phyloP scores from a whole-genome alignment of 2,329 filamentous ascomycete genomes.

The Penicillium sp. region DNA sequence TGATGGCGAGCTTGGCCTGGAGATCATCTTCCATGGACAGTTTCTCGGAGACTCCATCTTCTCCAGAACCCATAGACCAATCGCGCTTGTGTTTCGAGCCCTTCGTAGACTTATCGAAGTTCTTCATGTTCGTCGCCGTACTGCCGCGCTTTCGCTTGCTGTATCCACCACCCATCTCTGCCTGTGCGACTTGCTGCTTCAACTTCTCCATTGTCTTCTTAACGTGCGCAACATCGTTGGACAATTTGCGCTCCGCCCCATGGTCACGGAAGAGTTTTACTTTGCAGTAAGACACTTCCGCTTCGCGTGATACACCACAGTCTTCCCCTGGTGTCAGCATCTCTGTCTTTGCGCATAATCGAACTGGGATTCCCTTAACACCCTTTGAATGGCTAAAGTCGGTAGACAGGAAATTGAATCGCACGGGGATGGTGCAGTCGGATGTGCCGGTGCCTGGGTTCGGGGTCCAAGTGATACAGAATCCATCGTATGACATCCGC shows the following conservation, averaged over 20 bases:
- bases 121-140: conserved; percentile 53
- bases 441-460: conserved; percentile 64
- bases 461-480: conserved; percentile 86
- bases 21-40: conserved; percentile 49
- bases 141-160: conserved; percentile 64
- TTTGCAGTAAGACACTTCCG: conserved; percentile 91
- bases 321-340: conserved; percentile 60
- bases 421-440: conserved; percentile 85
- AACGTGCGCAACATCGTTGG: conserved; percentile 91
- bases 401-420: conserved; percentile 98
- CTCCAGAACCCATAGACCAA: conserved; percentile 85
- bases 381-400: conserved; percentile 99
- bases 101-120: conserved; percentile 72
- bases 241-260: conserved; percentile 90
- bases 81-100: conserved; percentile 88
- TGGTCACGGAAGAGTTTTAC: conserved; percentile 97
- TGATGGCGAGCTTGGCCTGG: conserved; percentile 46
- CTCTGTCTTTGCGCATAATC: conserved; percentile 89
- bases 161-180: conserved; percentile 63
- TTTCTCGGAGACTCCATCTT: conserved; percentile 50
- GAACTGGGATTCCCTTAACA: conserved; percentile 94
- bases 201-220: conserved; percentile 97
- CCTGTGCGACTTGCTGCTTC: conserved; percentile 87
- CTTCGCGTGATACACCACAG: conserved; percentile 31
- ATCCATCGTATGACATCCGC: conserved; percentile 86